These are phyloP conservation scores for Yamadazyma buinensis DNA, from an alignment of 1,139 yeast species.

Conservation along the genomic window DNA sequence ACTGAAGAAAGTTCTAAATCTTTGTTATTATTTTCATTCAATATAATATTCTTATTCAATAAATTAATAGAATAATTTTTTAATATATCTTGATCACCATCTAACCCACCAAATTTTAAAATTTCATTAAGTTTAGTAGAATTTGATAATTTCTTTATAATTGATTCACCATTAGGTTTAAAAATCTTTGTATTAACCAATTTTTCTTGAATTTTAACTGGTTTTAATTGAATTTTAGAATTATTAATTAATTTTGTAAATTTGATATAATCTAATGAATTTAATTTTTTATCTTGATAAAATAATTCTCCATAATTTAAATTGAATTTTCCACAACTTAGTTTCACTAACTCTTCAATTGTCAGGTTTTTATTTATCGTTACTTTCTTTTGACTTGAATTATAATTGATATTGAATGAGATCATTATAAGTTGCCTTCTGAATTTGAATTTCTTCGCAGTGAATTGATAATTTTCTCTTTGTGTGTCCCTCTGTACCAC, in stretches of 20 bases:
- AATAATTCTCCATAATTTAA: constrained; percentile 24
- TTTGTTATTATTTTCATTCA: constrained; percentile 2
- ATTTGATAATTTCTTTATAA: constrained; percentile 10
- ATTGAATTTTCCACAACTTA: constrained; percentile 25
- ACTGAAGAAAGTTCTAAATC: constrained; percentile 5
- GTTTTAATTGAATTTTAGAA: constrained; percentile 23
- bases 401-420: constrained; percentile 20
- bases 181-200: constrained; percentile 9
- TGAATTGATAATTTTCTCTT: too few relatives aligned
- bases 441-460: constrained; percentile 1
- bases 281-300: constrained; percentile 29
- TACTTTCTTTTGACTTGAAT: constrained; percentile 22
- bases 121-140: background rate
- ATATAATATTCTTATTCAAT: constrained; percentile 8
- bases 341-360: constrained; percentile 26
- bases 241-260: constrained; percentile 32
- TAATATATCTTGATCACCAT: background rate
- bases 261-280: constrained; percentile 30
- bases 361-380: constrained; percentile 21
- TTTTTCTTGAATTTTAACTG: constrained; percentile 15
- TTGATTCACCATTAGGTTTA: constrained; percentile 7
- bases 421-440: constrained; percentile 15
- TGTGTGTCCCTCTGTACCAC: too few relatives aligned
- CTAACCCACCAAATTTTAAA: background rate
- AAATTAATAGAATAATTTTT: constrained; percentile 4